A percentile compares a stretch with the other conserved stretches of the same genome.
Conservation (phyloP, 164 flowering plant genomes). For the Vitis rupestris region DNA sequence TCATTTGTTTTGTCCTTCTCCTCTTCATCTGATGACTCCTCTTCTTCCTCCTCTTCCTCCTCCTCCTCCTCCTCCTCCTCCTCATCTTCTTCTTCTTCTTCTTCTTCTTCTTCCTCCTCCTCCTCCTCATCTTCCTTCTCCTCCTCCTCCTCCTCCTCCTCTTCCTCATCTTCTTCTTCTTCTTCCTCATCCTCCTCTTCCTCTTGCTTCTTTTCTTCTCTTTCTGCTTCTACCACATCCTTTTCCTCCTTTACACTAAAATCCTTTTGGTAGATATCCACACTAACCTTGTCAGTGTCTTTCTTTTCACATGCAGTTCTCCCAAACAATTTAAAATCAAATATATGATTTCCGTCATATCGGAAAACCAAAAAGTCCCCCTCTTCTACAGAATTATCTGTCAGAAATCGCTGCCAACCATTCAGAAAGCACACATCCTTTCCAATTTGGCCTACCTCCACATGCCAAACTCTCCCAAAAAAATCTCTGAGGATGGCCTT, state of each 20-base stretch:
- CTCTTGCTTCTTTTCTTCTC: neutral
- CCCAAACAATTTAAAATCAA: slow-evolving; percentile 23
- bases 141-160: neutral
- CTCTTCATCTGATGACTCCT: neutral
- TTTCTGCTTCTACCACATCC: neutral
- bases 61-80: neutral
- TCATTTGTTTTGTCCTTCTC: neutral
- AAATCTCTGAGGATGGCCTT: slow-evolving; percentile 15
- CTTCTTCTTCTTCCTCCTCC: neutral
- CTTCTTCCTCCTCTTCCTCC: neutral
- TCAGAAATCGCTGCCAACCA: slow-evolving; percentile 29
- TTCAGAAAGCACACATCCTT: slow-evolving; percentile 11
- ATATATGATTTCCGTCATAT: slow-evolving; percentile 12
- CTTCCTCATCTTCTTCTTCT: neutral
- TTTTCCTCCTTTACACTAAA: neutral
- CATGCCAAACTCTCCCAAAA: slow-evolving; percentile 21
- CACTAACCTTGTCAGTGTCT: neutral
- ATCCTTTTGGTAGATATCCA: neutral
- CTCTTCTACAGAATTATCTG: slow-evolving; percentile 11
- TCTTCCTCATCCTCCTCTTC: neutral
- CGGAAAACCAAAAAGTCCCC: slow-evolving; percentile 30
- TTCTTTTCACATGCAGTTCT: slow-evolving; percentile 28
- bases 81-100: neutral
- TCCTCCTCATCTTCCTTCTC: neutral
- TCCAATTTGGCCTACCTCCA: slow-evolving; percentile 12